Percentiles rank a stretch among this genome's conserved stretches.
Conservation (phyloP, 176 grass and related monocot species). For the Puya raimondii region DNA sequence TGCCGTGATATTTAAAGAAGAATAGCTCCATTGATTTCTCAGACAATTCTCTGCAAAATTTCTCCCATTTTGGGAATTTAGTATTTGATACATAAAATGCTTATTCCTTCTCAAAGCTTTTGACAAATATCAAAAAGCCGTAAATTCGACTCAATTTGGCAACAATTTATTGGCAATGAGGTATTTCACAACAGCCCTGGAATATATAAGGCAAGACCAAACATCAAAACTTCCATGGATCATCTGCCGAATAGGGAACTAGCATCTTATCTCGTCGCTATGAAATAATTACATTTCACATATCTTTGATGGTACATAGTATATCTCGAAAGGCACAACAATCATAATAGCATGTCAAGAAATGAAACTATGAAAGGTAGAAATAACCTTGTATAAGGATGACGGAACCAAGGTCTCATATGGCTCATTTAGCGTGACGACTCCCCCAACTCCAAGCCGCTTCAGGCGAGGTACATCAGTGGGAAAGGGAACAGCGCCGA, state of each 20-base stretch:
- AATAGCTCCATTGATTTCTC: background rate
- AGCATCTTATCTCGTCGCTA: background rate
- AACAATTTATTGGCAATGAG: too few relatives aligned
- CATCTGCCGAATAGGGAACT: background rate
- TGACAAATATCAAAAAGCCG: background rate
- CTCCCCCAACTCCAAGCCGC: slow-evolving; percentile 69
- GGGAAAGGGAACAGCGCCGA: slow-evolving; percentile 91
- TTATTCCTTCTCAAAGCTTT: background rate
- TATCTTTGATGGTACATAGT: background rate
- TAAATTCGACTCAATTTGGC: background rate
- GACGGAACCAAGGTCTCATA: slow-evolving; percentile 88
- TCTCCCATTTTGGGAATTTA: too few relatives aligned
- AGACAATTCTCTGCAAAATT: too few relatives aligned
- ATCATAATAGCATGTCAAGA: slow-evolving; percentile 2
- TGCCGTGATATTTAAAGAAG: background rate
- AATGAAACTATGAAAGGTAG: slow-evolving; percentile 5
- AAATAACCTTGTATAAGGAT: slow-evolving; percentile 68
- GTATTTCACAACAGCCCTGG: too few relatives aligned
- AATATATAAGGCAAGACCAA: too few relatives aligned
- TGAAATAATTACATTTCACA: background rate
- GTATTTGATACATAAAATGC: too few relatives aligned
- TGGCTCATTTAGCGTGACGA: slow-evolving; percentile 84
- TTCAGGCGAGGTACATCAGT: slow-evolving; percentile 73
- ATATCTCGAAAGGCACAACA: slow-evolving; percentile 1
- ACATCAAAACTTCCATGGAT: background rate